A percentile compares a stretch with the other conserved stretches of the same genome.
These are phyloP conservation scores for Quercus agrifolia DNA, from an alignment of 306 rosid species.

Conservation along the genomic window DNA sequence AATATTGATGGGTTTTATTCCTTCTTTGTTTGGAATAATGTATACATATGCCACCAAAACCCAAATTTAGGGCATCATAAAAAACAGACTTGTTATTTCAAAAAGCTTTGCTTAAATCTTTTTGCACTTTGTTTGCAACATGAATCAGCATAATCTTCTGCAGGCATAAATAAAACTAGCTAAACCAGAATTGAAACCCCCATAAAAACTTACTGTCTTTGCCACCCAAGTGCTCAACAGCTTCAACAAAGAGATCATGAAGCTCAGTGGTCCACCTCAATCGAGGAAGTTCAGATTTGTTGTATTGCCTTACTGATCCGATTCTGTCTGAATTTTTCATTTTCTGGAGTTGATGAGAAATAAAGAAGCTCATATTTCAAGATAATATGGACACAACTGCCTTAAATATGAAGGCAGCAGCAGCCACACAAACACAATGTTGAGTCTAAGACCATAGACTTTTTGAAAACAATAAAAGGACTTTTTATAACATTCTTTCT, in stretches of 20 bases:
- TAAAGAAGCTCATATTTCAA: neutral
- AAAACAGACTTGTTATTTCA: neutral
- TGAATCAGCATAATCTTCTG: neutral
- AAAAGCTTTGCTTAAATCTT: neutral
- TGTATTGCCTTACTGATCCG: constrained; percentile 30
- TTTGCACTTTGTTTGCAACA: neutral
- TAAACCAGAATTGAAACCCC: neutral
- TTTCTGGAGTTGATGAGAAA: neutral
- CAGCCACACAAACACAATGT: neutral
- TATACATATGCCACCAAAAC: too few species aligned
- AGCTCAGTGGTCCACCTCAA: constrained; percentile 46
- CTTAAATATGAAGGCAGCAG: neutral
- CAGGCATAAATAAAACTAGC: neutral
- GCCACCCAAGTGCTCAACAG: constrained; percentile 44
- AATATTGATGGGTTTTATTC: too few species aligned
- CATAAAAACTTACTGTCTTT: constrained; percentile 29
- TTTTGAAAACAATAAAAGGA: neutral
- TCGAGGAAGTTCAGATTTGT: constrained; percentile 45
- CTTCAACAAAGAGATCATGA: constrained; percentile 33
- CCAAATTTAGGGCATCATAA: too few species aligned
- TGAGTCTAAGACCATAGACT: constrained; percentile 23
- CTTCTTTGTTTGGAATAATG: too few species aligned
- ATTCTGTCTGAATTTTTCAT: constrained; percentile 26
- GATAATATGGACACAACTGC: neutral
- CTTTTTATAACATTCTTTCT: constrained; percentile 1